Base-by-base conservation (phyloP, 768 basidiomycete species). In the Roridomyces roridus region DNA sequence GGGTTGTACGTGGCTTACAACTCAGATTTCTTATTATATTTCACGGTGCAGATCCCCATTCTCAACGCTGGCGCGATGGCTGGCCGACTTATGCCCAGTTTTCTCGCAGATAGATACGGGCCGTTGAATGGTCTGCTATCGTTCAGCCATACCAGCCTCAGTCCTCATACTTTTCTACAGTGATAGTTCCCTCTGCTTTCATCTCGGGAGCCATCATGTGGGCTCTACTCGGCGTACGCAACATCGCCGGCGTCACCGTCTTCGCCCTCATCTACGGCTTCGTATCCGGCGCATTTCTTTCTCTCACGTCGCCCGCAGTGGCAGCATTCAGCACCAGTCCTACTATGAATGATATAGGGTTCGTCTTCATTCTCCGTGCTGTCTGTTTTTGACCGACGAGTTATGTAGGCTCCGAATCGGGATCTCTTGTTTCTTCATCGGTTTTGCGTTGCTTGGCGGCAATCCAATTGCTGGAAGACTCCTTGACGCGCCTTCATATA, bases 81-180 rank as follows among this genome's bases (percentile, higher is more conserved):
- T 57, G 86, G 86, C n/a, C 77, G 86, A 37, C 80, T 79, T 7
- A 56, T 87, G 4, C 85, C 86, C 0, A 84, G 84, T 66, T 72
- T 82, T 55, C 59, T 83, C 42, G 83, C 81, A 17, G 82, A 84
- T 63, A 61, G 64, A 17, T 75, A 73, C 60, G 84, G 84, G 0
- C 77, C 80, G 17, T 66, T 85, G 47, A 85, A 82, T 62, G 72
- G 80, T 77, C 53, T n/a, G 74, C 61, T 36, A 40, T 11, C 26
- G 25, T 54, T 35, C 36, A 35, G 25, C 37, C 43, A 9, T 21
- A 50, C 18, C 45, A 45, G 10, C 24, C 45, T 36, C 25, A 18
- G 51, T 39, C 17, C 28, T 51, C 53, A 42, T 61, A n/a, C n/a
- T n/a, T n/a, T n/a, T n/a, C 28, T 45, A n/a, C 60, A 83, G 78